Base-by-base conservation (phyloP, 2,329 filamentous ascomycete species). In the Penicillium sp. region DNA sequence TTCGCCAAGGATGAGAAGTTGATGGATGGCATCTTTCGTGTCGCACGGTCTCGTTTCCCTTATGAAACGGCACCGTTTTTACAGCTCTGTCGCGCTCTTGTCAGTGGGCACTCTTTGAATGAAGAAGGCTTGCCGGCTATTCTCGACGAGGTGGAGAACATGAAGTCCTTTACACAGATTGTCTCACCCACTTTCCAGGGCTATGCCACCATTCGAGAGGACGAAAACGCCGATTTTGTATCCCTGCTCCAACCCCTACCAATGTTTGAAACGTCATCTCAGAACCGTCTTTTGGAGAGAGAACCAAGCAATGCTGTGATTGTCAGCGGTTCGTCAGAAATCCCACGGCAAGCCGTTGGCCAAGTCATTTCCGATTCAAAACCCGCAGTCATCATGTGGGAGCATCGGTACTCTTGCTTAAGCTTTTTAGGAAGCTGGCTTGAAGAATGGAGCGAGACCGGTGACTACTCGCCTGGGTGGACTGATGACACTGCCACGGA, bases 61-160 rank as follows among this genome's bases (percentile, higher is more conserved):
- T 93, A 90, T 71, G 93, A 97, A 73, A 87, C 90, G 44, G 74
- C 86, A 3, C 91, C 92, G 0, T 90, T 96, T 65, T 75, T 95
- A 57, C 84, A 83, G 50, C 77, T 95, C 37, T 88, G 86, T 68
- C 86, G 85, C 53, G 84, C 82, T 37, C 75, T 96, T 16, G 82
- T 82, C 8, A 74, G 74, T 55, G 77, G 74, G 22, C 72, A 77
- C 35, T 67, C 75, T 30, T 69, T 77, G 22, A 74, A 74, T 45
- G 72, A 76, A 17, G 77, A 79, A 44, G 76, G 85, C 59, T 59
- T 81, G 67, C 72, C 78, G 64, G 62, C 80, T 40, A 80, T 91
- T 10, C 73, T 88, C 36, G 77, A 81, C n/a, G 78, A 88, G 53
- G 78, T 97, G 12, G 83, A 87, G 55, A 82, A 80, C 55, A 88